Conservation (phyloP, 2,329 filamentous ascomycete species). For the Trichoderma guizhouense region DNA sequence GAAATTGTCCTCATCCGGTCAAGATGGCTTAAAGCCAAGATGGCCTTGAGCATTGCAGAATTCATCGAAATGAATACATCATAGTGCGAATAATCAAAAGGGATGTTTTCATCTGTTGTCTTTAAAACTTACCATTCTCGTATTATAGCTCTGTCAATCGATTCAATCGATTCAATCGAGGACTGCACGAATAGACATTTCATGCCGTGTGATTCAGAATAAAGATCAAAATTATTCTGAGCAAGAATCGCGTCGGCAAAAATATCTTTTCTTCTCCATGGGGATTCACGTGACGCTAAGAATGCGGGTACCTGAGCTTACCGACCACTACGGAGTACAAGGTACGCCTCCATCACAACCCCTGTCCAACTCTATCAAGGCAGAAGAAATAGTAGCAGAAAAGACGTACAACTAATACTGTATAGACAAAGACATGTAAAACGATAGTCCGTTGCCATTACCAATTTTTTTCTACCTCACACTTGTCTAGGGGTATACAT, state of each 20-base stretch:
- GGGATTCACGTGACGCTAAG: conserved; percentile 1
- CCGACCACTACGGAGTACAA: not conserved
- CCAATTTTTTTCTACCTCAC: not conserved
- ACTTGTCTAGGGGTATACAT: conserved; percentile 18
- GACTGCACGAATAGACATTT: not conserved
- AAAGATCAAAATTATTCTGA: not conserved
- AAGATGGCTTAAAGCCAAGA: conserved; percentile 17
- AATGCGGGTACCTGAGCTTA: not conserved
- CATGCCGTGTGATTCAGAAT: not conserved
- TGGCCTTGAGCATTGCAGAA: conserved; percentile 49
- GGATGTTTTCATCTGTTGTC: not conserved
- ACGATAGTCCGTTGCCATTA: not conserved
- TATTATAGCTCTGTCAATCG: not conserved
- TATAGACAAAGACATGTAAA: not conserved
- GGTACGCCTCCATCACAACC: not conserved
- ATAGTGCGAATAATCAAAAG: not conserved
- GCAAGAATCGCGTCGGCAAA: conserved; percentile 1
- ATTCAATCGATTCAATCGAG: not conserved
- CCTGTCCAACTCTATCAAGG: not conserved
- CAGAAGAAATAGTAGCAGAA: not conserved
- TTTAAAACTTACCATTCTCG: not conserved
- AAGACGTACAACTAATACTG: not conserved
- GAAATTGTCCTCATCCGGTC: conserved; percentile 31
- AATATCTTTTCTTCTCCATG: not conserved
- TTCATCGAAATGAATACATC: conserved; percentile 39